Evolutionary conservation across 179 eudicot genomes (phyloP), one percentile per base, ranked within the genome.

Genomic region (Drosera spatulata): DNA sequence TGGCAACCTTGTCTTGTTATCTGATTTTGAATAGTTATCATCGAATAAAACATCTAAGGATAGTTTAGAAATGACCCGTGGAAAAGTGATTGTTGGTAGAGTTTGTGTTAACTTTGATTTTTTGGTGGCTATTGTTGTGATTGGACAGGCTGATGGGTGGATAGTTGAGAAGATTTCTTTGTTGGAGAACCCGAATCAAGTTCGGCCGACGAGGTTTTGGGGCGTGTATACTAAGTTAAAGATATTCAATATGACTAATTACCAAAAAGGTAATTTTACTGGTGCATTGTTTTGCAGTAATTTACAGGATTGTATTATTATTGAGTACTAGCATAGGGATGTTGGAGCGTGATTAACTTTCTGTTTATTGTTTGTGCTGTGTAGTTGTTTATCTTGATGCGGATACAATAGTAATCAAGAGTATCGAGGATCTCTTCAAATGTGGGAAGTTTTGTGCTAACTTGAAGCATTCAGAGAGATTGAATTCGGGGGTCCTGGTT

Each of bases 371-470:
- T 40, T 53, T 42, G 5, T 62, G 41, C 48, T 5, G 66, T 66
- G 70, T 86, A 93, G 99, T 93, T 75, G 91, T 89, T 64, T 93
- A 93, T 74, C 97, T 93, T 80, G 99, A 93, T 74, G 99, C 97
- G 64, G 97, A 93, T 80, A 90, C 97, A 7, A 90, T 93, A 54
- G 97, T 90, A 46, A 75, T 89, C 57, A 81, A 90, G 77, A 86
- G 68, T 64, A 83, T 93, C 65, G 97, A 93, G 15, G 95, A 86
- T 76, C 82, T 93, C 52, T 89, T 89, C 61, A 85, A 80, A 64
- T 93, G 99, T 74, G 82, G 83, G 60, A 93, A 85, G 72, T 93
- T 93, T 55, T 93, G 97, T 75, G 99, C 99, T 57, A 93, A 93
- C 69, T 77, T 93, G 69, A 93, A 93, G 80, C 99, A 93, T 77